Evolutionary conservation across 2,329 filamentous ascomycete species (phyloP), one percentile per base, ranked within the genome.

Genomic region (Exophiala phaeomuriformis): DNA sequence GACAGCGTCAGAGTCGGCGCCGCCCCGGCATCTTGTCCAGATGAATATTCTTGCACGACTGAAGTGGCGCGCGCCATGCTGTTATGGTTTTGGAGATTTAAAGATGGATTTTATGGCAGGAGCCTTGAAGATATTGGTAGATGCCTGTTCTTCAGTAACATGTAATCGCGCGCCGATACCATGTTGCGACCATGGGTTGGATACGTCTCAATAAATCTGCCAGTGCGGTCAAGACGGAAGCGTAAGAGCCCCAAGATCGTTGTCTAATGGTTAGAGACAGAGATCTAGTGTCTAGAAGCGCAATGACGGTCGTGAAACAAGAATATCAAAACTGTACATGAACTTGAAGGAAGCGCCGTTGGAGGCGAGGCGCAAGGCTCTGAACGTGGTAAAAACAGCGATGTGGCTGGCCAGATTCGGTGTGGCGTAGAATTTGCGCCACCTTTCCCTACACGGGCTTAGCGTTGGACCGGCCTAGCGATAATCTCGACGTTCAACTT

Each of bases 1-100:
- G 76, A 73, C 61, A 73, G 62, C 35, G 66, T 79, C 69, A 73
- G 71, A 54, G 72, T 78, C 59, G 70, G 65, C 45, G 43, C 33
- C 4, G 44, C n/a, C 29, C 42, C 28, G 19, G 29, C 1, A n/a
- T 45, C 32, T 12, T 49, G n/a, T 1, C 28, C 28, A 10, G 48
- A 45, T 7, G 51, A 42, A 39, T 61, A 63, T 46, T 63, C 61
- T 45, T 62, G 49, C 32, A 63, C 61, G 27, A 63, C 55, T 5
- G 60, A 40, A 35, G 31, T 19, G 19, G 19, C 44, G 44, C 37
- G 30, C 31, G 44, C 44, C 44, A 47, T 47, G 12, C 5, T 45
- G 28, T 7, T 29, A n/a, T 10, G 19, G 19, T 19, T 9, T 19
- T 35, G 3, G 32, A 28, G 32, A 37, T 5, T 3, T 5, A n/a